Base-by-base conservation (phyloP, 2,329 filamentous ascomycete genomes). In the Apiospora arundinis region DNA sequence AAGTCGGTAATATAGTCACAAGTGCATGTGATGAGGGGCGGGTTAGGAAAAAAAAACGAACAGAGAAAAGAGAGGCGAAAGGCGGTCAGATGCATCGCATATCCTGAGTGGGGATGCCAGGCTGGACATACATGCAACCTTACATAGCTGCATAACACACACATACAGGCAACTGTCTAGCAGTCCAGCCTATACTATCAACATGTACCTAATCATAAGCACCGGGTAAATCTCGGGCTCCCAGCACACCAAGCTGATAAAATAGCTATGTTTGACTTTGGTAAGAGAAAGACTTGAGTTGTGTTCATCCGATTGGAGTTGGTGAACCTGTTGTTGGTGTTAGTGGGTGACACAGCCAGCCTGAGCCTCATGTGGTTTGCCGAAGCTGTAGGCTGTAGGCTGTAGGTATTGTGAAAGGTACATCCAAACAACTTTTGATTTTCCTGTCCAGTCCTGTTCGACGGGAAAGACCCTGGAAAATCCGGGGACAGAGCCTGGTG, bases 401-500 rank as follows among this genome's bases (percentile, higher is more conserved):
- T 45, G 40, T 42, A 42, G 40, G 40, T 42, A 11, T 11, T 45
- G 45, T 48, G 21, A 21, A 28, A 37, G 56, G 56, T 37, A 63
- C 16, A 7, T 21, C 32, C 21, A 63, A 63, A 18, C 56, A 21
- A 23, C 28, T 12, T 32, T 12, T 40, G 28, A 23, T n/a, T n/a
- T n/a, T 40, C 56, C 56, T 37, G 52, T 60, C 56, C 56, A n/a
- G 52, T 60, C 52, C 52, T n/a, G 32, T 63, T 63, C 18, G 56
- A 32, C 56, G 56, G 56, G 32, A 63, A 63, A 63, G 56, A 40
- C 56, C 56, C 32, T 63, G 32, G 52, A 23, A 40, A 60, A 63
- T 63, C 56, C 32, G 56, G 56, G 56, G 56, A 63, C 56, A 63
- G 18, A 32, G 40, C 37, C 56, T 63, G 56, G 56, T 63, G 56